phyloP scores from a whole-genome alignment of 2,329 filamentous ascomycete species.

The Leptographium galeiforme region DNA sequence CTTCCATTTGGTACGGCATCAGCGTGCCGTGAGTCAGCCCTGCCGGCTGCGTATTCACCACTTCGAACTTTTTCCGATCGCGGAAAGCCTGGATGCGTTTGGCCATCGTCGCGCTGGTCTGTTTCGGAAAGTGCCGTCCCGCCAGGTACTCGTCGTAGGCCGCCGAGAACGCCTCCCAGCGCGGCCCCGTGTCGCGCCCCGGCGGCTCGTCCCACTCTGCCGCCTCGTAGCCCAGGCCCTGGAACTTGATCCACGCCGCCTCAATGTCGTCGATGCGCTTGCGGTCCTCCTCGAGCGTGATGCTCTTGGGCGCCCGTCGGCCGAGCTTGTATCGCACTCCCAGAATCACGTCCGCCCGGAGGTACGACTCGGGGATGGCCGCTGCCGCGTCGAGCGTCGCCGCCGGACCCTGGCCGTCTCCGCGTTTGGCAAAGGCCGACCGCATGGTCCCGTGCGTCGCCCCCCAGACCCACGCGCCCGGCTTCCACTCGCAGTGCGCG shows the following conservation, averaged over 20 bases:
- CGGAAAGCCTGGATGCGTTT: conserved; percentile 58
- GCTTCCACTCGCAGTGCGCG: conserved; percentile 72
- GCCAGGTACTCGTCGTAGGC: conserved; percentile 81
- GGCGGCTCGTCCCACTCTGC: conserved; percentile 82
- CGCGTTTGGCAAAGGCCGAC: conserved; percentile 60
- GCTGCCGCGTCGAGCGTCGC: conserved; percentile 61
- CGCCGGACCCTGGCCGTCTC: conserved; percentile 40
- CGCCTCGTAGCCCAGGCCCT: conserved; percentile 83
- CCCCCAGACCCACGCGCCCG: conserved; percentile 79
- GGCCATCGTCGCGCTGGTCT: conserved; percentile 45
- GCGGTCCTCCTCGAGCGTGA: conserved; percentile 47
- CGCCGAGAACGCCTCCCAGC: conserved; percentile 66
- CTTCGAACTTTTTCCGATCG: conserved; percentile 45
- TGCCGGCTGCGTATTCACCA: conserved; percentile 58
- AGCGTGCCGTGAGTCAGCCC: conserved; percentile 58
- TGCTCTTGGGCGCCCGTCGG: background rate
- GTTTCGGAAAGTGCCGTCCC: conserved; percentile 54
- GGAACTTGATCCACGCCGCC: conserved; percentile 75
- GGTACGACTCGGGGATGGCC: conserved; percentile 75
- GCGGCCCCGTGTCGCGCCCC: conserved; percentile 42
- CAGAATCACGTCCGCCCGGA: conserved; percentile 81
- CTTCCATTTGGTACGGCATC: conserved; percentile 89
- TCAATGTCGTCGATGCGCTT: conserved; percentile 58
- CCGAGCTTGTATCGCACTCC: conserved; percentile 49
- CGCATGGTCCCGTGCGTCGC: conserved; percentile 51